Percentiles rank a stretch among this genome's conserved stretches.
Evolutionary conservation across 371 early-diverging fungal species (phyloP).

Genomic region (Capillidium heterosporum): DNA sequence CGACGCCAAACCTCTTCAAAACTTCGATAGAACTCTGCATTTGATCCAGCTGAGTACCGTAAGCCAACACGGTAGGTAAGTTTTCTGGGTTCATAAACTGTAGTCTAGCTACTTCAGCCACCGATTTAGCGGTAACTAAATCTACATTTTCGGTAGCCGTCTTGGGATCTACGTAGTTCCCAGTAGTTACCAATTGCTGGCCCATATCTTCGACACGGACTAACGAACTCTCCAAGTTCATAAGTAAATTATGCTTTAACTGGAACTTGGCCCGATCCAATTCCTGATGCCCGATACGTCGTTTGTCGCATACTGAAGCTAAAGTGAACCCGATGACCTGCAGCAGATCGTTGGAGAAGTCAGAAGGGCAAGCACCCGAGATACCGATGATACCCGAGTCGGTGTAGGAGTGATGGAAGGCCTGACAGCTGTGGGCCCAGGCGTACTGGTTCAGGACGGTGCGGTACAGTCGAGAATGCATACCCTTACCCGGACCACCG

Average conservation of each 20-base stretch:
- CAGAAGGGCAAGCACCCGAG: constrained; percentile 60
- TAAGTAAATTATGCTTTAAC: constrained; percentile 72
- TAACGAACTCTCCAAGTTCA: constrained; percentile 82
- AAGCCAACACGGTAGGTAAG: not conserved
- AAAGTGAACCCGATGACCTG: constrained; percentile 74
- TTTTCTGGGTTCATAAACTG: not conserved
- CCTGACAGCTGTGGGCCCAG: constrained; percentile 86
- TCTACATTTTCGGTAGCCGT: constrained; percentile 66
- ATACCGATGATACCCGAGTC: constrained; percentile 90
- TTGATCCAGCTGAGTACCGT: not conserved
- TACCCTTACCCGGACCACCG: constrained; percentile 96
- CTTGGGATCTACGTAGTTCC: constrained; percentile 46
- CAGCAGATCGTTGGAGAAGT: constrained; percentile 40
- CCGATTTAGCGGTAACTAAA: constrained; percentile 40
- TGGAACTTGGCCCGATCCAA: constrained; percentile 87
- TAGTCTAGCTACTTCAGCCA: constrained; percentile 36
- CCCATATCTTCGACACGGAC: constrained; percentile 90
- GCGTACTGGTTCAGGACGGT: constrained; percentile 81
- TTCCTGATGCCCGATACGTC: constrained; percentile 32
- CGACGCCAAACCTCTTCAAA: constrained; percentile 2
- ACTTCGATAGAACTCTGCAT: not conserved
- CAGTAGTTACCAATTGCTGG: constrained; percentile 71
- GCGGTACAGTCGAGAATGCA: constrained; percentile 92
- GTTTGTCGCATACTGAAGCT: constrained; percentile 35
- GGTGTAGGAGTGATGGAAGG: constrained; percentile 77